Evolutionary conservation across 2,329 filamentous ascomycete species (phyloP), one percentile per base, ranked within the genome.

Genomic region (Ophiosphaerella korrae): DNA sequence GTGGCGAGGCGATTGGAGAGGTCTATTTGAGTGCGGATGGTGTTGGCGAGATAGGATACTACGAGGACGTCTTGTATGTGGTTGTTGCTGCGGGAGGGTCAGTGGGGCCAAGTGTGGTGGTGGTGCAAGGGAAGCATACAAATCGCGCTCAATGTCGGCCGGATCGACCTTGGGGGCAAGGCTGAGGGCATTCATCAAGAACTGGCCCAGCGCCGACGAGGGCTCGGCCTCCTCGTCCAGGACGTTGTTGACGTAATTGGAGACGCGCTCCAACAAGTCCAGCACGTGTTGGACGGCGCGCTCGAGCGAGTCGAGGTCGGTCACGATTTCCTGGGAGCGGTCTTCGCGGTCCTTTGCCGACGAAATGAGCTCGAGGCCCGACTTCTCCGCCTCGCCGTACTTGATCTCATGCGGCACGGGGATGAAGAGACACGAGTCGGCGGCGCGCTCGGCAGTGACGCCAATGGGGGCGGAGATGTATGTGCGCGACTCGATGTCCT

Each of bases 31-130:
- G 93, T 97, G 76, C 93, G 91, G 78, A 97, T 96, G 62, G 92
- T 97, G 83, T 97, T 99, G 75, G 94, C 92, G 60, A 99, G 84
- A 81, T 99, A 99, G 63, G 92, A 96, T 67, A 99, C 92, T 76
- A 97, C 92, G 62, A 99, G 87, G 55, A 99, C 92, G 75, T 99
- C 94, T 81, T 99, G 94, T 77, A 99, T 92, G 80, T 99, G 94
- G 82, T 96, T 96, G 86, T 99, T 99, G 85, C 83, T 85, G 71
- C 11, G 6, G 26, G 3, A 34, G 21, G 42, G 38, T 72, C 74
- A 72, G 76, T 71, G 51, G 13, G 21, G 14, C 7, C 7, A 1
- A 2, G 13, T n/a, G 26, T 3, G n/a, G 5, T 32, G 8, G n/a
- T 3, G 32, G 36, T 24, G 33, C 26, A 18, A 21, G 3, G 18